Conservation (phyloP, 257 asterid genomes). For the Solanum gandarillasii region DNA sequence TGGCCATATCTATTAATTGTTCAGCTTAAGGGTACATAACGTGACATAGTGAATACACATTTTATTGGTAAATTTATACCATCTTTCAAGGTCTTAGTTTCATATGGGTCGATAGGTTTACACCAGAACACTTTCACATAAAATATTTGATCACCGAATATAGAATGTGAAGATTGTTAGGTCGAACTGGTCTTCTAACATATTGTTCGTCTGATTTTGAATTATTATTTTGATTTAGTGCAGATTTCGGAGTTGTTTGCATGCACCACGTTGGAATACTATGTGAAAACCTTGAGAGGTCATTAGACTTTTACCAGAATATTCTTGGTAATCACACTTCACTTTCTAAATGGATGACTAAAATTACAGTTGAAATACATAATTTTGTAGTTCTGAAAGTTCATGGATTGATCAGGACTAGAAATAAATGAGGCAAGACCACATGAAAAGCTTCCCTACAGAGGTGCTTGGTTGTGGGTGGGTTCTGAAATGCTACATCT, state of each 20-base stretch:
- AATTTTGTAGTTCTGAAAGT: not conserved
- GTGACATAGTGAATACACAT: not conserved
- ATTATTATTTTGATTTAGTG: constrained; percentile 1
- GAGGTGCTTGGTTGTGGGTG: constrained; percentile 98
- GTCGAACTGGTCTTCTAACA: not conserved
- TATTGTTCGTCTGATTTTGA: not conserved
- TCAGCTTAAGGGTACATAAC: not conserved
- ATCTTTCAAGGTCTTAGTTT: not conserved
- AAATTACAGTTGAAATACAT: not conserved
- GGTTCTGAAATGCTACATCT: constrained; percentile 93
- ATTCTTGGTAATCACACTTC: constrained; percentile 46
- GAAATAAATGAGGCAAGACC: constrained; percentile 86
- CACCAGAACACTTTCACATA: not conserved
- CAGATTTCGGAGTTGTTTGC: constrained; percentile 81
- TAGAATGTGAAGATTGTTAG: not conserved
- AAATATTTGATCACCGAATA: not conserved
- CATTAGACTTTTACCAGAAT: constrained; percentile 77
- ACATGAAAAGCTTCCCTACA: constrained; percentile 78
- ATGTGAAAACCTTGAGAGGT: constrained; percentile 88
- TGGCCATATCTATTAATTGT: not conserved
- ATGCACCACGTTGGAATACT: constrained; percentile 88
- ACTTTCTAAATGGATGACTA: not conserved
- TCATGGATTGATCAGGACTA: constrained; percentile 45
- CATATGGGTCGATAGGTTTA: not conserved
- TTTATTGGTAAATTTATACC: not conserved